Percentiles rank a stretch among this genome's conserved stretches.
Evolutionary conservation across 768 basidiomycete genomes (phyloP).

Genomic region (Tephrocybe sp.): DNA sequence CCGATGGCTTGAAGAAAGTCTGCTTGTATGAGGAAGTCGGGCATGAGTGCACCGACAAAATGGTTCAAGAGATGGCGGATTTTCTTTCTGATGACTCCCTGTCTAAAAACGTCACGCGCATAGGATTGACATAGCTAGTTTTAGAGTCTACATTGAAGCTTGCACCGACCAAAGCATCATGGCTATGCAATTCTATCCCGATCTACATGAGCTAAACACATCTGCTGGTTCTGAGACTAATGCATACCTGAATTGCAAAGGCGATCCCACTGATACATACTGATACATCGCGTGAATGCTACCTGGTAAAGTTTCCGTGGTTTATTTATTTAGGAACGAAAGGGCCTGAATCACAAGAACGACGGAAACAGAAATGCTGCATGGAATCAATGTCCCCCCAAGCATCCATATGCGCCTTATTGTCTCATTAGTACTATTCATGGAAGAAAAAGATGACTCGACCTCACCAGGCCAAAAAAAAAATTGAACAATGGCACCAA

Average conservation of each 20-base stretch:
- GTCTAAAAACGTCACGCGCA: constrained; percentile 1
- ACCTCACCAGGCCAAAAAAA: background rate
- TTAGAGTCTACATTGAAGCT: too few relatives aligned
- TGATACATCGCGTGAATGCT: background rate
- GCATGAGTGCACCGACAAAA: constrained; percentile 59
- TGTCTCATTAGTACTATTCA: background rate
- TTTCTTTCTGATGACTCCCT: constrained; percentile 27
- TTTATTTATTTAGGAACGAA: background rate
- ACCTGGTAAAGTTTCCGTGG: background rate
- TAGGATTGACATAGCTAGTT: too few relatives aligned
- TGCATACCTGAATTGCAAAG: background rate
- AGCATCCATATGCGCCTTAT: background rate
- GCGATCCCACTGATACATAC: background rate
- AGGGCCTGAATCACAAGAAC: background rate
- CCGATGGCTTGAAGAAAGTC: constrained; percentile 51
- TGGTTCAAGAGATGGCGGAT: constrained; percentile 46
- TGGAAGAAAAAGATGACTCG: background rate
- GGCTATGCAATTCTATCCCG: too few relatives aligned
- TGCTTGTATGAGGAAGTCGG: constrained; percentile 54
- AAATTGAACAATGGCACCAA: background rate
- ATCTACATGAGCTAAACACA: too few relatives aligned
- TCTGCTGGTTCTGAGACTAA: too few relatives aligned
- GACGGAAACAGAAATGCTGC: background rate
- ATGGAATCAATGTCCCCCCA: background rate
- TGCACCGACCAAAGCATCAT: too few relatives aligned